Evolutionary conservation across 129 eudicot species (phyloP).

Genomic region (Sambucus nigra): DNA sequence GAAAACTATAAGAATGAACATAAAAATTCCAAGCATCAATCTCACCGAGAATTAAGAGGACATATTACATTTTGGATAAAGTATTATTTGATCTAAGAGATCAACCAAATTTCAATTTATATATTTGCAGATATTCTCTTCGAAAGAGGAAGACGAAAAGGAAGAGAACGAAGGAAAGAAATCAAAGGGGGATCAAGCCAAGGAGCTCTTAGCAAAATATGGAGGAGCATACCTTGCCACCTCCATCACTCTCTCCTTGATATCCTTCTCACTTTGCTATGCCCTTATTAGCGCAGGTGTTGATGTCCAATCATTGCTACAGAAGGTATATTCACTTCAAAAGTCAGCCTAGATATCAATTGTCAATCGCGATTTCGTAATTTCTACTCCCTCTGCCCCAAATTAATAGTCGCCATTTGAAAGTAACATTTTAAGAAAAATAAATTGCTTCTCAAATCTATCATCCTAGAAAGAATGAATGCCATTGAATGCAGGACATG

Average conservation of each 20-base stretch:
- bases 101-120: too few relatives aligned
- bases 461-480: too few relatives aligned
- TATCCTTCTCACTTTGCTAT: constrained; percentile 83
- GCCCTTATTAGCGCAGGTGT: constrained; percentile 79
- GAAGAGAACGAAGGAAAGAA: constrained; percentile 28
- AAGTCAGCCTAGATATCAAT: not conserved
- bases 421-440: too few relatives aligned
- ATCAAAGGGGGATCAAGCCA: constrained; percentile 85
- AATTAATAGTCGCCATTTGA: too few relatives aligned
- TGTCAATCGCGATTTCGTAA: not conserved
- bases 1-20: too few relatives aligned
- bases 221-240: constrained; percentile 99
- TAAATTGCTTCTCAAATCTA: too few relatives aligned
- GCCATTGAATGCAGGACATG: too few relatives aligned
- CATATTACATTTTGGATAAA: too few relatives aligned
- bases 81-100: not conserved
- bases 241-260: constrained; percentile 92
- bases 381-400: too few relatives aligned
- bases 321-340: constrained; percentile 37
- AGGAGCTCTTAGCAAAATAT: constrained; percentile 82
- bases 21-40: too few relatives aligned
- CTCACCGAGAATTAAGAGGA: too few relatives aligned
- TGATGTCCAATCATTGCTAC: constrained; percentile 74
- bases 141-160: constrained; percentile 47
- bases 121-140: constrained; percentile 62